Base-by-base conservation (phyloP, 2,329 filamentous ascomycete species). In the Penicillium paneum region DNA sequence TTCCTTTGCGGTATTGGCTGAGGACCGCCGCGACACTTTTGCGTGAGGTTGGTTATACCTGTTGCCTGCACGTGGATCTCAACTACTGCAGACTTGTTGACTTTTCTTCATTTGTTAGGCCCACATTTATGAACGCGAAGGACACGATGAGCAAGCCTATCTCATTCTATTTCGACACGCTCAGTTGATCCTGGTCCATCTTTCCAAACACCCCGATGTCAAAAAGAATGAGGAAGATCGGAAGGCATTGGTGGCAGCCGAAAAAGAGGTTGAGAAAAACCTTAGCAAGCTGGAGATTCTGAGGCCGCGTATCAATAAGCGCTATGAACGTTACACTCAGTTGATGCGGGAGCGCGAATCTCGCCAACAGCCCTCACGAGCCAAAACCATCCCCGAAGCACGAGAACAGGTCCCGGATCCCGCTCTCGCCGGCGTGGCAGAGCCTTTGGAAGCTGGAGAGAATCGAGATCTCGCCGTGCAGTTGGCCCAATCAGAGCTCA, bases 101-200 rank as follows among this genome's bases (percentile, higher is more conserved):
- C 26, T 15, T 26, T 32, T 32, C 28, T 21, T 29, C 5, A 8
- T 8, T 12, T 24, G 42, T 12, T 67, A 97, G 90, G 92, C 91
- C 19, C 81, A 84, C 48, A 90, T 93, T 64, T 96, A 96, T 69
- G 82, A 94, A 66, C 82, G 83, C 39, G 93, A 97, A 73, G 87
- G 88, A 66, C 92, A 97, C 73, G 85, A 91, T 60, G 85, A 91
- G 64, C 88, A 94, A 68, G 90, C 93, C 5, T 99, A 96, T 72
- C 82, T 97, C 51, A 85, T 97, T 55, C 83, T 96, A n/a, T 90
- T 94, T 70, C 86, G 94, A 63, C 91, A 96, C 74, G 91, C 91
- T 10, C 82, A 87, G 49, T 84, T 99, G n/a, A 83, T 96, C 24
- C 78, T 96, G 28, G 83, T 90, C 7, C 82, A 88, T 50, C 79